Percentiles rank a stretch among this genome's conserved stretches.
Evolutionary conservation across 176 grass and related monocot species (phyloP).

Genomic region (Chrysopogon serrulatus): DNA sequence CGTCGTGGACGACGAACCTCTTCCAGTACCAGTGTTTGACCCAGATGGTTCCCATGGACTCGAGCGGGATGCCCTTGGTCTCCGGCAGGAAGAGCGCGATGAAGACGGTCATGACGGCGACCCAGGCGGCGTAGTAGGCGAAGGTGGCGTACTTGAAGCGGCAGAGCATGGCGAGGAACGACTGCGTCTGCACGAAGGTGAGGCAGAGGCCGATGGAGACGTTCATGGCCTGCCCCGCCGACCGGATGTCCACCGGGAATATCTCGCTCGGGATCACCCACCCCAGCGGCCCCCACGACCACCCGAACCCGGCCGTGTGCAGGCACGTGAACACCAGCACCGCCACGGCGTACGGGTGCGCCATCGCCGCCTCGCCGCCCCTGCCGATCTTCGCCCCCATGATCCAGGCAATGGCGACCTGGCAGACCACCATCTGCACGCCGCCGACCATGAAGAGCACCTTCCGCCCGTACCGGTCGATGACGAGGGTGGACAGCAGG

Average conservation of each 20-base stretch:
- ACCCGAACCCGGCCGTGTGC: conserved; percentile 61
- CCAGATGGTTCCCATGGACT: conserved; percentile 66
- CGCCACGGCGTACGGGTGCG: conserved; percentile 41
- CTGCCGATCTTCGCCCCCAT: conserved; percentile 49
- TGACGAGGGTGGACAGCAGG: conserved; percentile 57
- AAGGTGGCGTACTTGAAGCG: conserved; percentile 66
- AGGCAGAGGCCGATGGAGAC: conserved; percentile 47
- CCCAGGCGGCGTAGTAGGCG: conserved; percentile 68
- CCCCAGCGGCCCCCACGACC: conserved; percentile 75
- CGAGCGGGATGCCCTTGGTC: conserved; percentile 69
- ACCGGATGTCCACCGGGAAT: conserved; percentile 81
- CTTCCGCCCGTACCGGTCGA: conserved; percentile 77
- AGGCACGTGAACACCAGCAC: conserved; percentile 51
- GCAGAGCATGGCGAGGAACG: conserved; percentile 88
- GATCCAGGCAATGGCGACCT: conserved; percentile 71
- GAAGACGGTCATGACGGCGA: conserved; percentile 69
- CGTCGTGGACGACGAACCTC: conserved; percentile 19
- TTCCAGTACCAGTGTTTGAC: conserved; percentile 53
- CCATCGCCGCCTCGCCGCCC: conserved; percentile 32
- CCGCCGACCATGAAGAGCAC: conserved; percentile 75
- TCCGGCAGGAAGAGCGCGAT: conserved; percentile 63
- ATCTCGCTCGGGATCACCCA: conserved; percentile 82
- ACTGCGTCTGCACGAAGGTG: conserved; percentile 78
- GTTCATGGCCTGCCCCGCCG: conserved; percentile 70
- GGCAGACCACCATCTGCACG: conserved; percentile 54